Evolutionary conservation across 345 rosid species (phyloP).

Genomic region (Eucalyptus regnans): DNA sequence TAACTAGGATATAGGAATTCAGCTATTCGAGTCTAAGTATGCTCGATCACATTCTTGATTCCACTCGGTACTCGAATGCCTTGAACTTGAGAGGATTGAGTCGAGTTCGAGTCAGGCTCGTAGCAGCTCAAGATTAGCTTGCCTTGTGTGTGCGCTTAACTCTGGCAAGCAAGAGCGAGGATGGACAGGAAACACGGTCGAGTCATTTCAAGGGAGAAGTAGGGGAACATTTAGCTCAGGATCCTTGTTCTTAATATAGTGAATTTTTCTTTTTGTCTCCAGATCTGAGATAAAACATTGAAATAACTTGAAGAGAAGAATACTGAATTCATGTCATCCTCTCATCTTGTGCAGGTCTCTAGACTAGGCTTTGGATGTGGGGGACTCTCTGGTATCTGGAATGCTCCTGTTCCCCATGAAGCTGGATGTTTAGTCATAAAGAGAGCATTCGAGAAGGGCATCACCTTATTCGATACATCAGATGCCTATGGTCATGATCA

Average conservation of each 20-base stretch:
- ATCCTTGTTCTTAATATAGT: not conserved
- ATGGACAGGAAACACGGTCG: not conserved
- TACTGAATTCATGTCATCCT: not conserved
- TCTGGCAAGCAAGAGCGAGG: not conserved
- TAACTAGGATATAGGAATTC: not conserved
- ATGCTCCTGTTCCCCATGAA: slow-evolving; percentile 34
- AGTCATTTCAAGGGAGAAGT: not conserved
- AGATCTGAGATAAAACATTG: not conserved
- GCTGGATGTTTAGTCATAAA: slow-evolving; percentile 24
- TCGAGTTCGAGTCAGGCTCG: rapidly evolving
- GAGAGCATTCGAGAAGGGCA: slow-evolving; percentile 23
- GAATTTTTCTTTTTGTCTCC: not conserved
- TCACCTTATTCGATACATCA: slow-evolving; percentile 37
- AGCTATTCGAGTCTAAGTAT: not conserved
- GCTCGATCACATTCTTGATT: not conserved
- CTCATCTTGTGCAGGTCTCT: slow-evolving; percentile 13
- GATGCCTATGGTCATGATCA: slow-evolving; percentile 19
- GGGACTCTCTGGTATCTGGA: slow-evolving; percentile 23
- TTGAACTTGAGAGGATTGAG: not conserved
- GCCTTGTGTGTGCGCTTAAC: not conserved
- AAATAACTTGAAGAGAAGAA: not conserved
- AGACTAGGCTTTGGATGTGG: slow-evolving; percentile 41
- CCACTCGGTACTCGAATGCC: not conserved
- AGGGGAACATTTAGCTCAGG: not conserved
- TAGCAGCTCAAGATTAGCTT: not conserved